phyloP scores from a whole-genome alignment of 805 yeast species.

The Yamadazyma tumulicola region DNA sequence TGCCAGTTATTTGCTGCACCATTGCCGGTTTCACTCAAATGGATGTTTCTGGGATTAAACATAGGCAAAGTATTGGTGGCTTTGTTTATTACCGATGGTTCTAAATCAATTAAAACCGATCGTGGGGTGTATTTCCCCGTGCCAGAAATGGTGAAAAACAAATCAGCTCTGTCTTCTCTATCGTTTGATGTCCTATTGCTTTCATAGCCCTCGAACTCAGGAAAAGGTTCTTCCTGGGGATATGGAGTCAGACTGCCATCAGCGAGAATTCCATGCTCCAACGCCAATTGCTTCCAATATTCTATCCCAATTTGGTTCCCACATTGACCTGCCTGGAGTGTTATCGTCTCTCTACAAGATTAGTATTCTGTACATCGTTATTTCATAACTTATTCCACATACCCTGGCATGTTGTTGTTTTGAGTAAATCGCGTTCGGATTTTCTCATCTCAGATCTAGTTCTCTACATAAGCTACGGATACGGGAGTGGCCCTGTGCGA shows the following conservation, averaged over 20 bases:
- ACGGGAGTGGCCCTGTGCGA: no score
- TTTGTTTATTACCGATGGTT: slow-evolving; percentile 80
- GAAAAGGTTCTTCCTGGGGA: slow-evolving; percentile 17
- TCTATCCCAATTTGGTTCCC: slow-evolving; percentile 94
- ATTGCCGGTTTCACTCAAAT: slow-evolving; percentile 72
- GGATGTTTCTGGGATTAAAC: slow-evolving; percentile 81
- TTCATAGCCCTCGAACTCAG: slow-evolving; percentile 14
- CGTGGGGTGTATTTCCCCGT: slow-evolving; percentile 83
- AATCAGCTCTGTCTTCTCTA: slow-evolving; percentile 68
- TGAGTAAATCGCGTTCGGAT: slow-evolving; percentile 8
- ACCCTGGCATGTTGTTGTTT: slow-evolving; percentile 19
- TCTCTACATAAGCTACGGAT: no score
- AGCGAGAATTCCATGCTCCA: slow-evolving; percentile 77
- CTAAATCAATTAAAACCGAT: slow-evolving; percentile 79
- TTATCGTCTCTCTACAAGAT: slow-evolving; percentile 55
- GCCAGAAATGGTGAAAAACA: slow-evolving; percentile 77
- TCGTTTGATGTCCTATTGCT: slow-evolving; percentile 9
- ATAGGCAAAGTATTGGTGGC: slow-evolving; percentile 53
- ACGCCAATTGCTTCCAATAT: slow-evolving; percentile 86
- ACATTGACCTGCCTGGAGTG: slow-evolving; percentile 85
- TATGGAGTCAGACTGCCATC: slow-evolving; percentile 53
- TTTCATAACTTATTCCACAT: slow-evolving; percentile 10
- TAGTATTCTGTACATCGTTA: slow-evolving; percentile 16
- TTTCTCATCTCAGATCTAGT: neutral
- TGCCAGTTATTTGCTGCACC: slow-evolving; percentile 99